These are phyloP conservation scores for Penium margaritaceum DNA, from an alignment of 139 green algal species.

Conservation along the genomic window DNA sequence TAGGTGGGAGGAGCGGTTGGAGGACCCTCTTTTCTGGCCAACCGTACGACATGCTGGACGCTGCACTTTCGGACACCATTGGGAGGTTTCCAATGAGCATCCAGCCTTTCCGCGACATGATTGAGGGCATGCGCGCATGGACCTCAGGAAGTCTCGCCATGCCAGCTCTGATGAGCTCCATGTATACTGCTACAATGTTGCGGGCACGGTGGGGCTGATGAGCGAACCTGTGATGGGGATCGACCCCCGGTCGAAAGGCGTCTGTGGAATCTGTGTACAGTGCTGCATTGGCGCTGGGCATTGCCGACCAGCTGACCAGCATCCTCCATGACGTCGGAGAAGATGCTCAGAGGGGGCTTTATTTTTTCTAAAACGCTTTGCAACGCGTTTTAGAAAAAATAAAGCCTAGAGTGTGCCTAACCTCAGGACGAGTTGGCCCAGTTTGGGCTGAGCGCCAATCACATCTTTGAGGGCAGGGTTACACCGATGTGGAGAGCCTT, in stretches of 20 bases:
- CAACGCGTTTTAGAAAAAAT: no score
- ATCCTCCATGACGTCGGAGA: constrained; percentile 96
- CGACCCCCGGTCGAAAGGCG: constrained; percentile 50
- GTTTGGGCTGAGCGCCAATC: constrained; percentile 75
- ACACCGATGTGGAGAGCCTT: constrained; percentile 75
- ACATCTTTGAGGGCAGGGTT: constrained; percentile 62
- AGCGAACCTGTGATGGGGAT: constrained; percentile 93
- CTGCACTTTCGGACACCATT: constrained; percentile 88
- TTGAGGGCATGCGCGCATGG: constrained; percentile 98
- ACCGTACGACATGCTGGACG: constrained; percentile 91
- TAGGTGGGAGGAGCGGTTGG: constrained; percentile 88
- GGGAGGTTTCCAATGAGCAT: constrained; percentile 83
- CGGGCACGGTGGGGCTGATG: constrained; percentile 94
- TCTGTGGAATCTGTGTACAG: constrained; percentile 84
- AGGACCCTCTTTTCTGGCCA: constrained; percentile 79
- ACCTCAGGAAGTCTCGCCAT: constrained; percentile 88
- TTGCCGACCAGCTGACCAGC: constrained; percentile 98
- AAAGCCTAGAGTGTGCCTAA: no score
- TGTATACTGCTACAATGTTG: constrained; percentile 97
- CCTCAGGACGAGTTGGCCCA: constrained; percentile 77
- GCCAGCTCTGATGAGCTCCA: constrained; percentile 97
- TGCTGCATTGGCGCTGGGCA: constrained; percentile 84
- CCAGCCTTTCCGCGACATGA: constrained; percentile 92
- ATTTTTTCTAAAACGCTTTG: no score
- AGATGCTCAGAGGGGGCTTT: no score